Evolutionary conservation across 1,284 basidiomycete genomes (phyloP).

Genomic region (Tausonia pullulans): DNA sequence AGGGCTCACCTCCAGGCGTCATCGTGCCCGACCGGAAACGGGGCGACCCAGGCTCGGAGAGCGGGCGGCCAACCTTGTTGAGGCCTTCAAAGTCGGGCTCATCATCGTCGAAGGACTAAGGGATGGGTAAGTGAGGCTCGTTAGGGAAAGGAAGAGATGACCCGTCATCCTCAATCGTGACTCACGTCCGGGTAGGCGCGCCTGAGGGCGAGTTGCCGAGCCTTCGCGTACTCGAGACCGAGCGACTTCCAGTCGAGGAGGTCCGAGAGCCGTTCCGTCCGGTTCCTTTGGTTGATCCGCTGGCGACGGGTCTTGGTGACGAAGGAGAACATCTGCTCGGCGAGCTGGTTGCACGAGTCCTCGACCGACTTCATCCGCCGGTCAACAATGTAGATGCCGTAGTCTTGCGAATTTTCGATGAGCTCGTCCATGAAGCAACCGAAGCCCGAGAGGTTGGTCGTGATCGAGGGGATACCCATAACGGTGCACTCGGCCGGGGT

Average conservation of each 20-base stretch:
- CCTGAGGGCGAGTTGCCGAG: slow-evolving; percentile 79
- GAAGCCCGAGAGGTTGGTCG: slow-evolving; percentile 93
- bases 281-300: slow-evolving; percentile 95
- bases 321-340: slow-evolving; percentile 63
- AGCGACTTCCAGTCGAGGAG: slow-evolving; percentile 97
- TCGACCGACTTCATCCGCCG: slow-evolving; percentile 80
- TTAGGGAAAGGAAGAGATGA: not conserved
- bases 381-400: slow-evolving; percentile 90
- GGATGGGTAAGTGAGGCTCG: no score
- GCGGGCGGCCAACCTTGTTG: slow-evolving; percentile 51
- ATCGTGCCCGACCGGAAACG: slow-evolving; percentile 61
- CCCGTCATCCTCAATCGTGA: not conserved
- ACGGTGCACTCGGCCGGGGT: slow-evolving; percentile 50
- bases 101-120: slow-evolving; percentile 53
- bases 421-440: slow-evolving; percentile 98
- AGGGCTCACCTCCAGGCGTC: slow-evolving; percentile 66
- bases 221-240: slow-evolving; percentile 93
- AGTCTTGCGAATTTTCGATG: slow-evolving; percentile 60
- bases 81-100: slow-evolving; percentile 56
- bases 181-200: slow-evolving; percentile 76
- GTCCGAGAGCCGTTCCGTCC: slow-evolving; percentile 85
- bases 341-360: slow-evolving; percentile 63
- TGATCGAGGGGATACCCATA: slow-evolving; percentile 96
- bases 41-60: slow-evolving; percentile 79
- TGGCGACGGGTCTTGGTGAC: slow-evolving; percentile 83